Percentiles rank a stretch among this genome's conserved stretches.
phyloP scores from a whole-genome alignment of 2,329 filamentous ascomycete species.

The Seiridium cupressi region DNA sequence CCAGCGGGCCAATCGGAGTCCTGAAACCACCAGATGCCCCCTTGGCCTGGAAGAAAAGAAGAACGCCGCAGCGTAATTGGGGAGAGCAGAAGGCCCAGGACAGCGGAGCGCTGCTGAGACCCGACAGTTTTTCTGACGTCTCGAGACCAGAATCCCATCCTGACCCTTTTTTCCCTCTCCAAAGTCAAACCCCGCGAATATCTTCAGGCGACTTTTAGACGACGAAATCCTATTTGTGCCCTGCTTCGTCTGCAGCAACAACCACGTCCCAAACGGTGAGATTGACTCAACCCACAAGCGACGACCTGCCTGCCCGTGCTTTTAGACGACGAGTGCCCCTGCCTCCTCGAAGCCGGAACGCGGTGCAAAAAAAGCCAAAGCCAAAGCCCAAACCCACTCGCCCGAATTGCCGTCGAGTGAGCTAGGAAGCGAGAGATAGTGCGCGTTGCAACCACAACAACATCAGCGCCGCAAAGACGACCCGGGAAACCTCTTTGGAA shows the following conservation, averaged over 20 bases:
- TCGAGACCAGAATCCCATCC: constrained; percentile 4
- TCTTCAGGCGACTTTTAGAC: background rate
- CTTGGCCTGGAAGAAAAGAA: background rate
- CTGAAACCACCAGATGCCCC: background rate
- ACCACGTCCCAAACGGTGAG: background rate
- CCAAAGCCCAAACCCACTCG: background rate
- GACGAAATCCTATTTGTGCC: background rate
- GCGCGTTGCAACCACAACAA: constrained; percentile 6
- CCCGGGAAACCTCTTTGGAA: constrained; percentile 6
- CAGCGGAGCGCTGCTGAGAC: background rate
- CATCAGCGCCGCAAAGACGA: constrained; percentile 2
- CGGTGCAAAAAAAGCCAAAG: background rate
- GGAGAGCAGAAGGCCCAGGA: background rate
- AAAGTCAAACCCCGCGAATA: constrained; percentile 6
- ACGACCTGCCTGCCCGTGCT: background rate
- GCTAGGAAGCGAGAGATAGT: background rate
- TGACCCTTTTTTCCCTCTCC: constrained; percentile 2
- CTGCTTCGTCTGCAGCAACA: background rate
- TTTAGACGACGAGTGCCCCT: background rate
- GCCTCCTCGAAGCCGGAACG: constrained; percentile 1
- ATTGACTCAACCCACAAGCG: background rate
- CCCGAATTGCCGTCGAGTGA: background rate
- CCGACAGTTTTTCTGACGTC: constrained; percentile 7
- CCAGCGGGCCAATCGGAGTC: constrained; percentile 3
- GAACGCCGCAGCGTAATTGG: background rate